Base-by-base conservation (phyloP, 1,284 basidiomycete species). In the Rhodotorula sp. region DNA sequence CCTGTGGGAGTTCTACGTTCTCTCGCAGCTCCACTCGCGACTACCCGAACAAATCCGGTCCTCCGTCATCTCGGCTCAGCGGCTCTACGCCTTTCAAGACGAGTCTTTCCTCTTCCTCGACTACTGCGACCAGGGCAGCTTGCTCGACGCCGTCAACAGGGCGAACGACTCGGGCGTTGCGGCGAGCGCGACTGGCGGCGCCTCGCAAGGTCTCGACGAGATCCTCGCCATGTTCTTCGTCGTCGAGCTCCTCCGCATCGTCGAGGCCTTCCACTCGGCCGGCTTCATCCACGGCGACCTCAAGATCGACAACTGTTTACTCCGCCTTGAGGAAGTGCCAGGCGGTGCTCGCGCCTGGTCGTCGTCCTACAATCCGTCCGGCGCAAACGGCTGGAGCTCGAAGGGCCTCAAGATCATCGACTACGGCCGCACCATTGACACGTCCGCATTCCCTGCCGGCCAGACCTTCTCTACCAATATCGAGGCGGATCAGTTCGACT, bases 231-330 rank as follows among this genome's bases (percentile, higher is more conserved):
- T 96, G 79, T 99, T 99, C 85, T 99, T 99, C 85, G 84, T 89
- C 40, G 86, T 94, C 76, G 95, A 99, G 80, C 86, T 99, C 26
- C 81, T 98, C 61, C 88, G 89, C 28, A 82, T 91, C 18, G 81
- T 98, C 59, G 92, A 96, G 78, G 87, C 85, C 30, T 85, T 98
- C 79, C 96, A 99, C 80, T 71, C 80, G 15, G 83, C 84, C 0
- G 89, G 90, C 24, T 89, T 98, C 81, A 90, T 99, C 75, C 96
- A 99, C 77, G 95, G 96, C 53, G 96, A 99, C 82, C 85, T 99
- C 76, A 99, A 99, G 84, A 97, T 98, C 79, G 96, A 99, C 83
- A 99, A 99, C 81, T 97, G 94, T 79, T 85, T 99, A 20, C 83
- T 99, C 13, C 87, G 96, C 7, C 84, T 99, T 37, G 88, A 92